These are phyloP conservation scores for Daedaleopsis nitida DNA, from an alignment of 768 basidiomycete genomes.

Conservation along the genomic window DNA sequence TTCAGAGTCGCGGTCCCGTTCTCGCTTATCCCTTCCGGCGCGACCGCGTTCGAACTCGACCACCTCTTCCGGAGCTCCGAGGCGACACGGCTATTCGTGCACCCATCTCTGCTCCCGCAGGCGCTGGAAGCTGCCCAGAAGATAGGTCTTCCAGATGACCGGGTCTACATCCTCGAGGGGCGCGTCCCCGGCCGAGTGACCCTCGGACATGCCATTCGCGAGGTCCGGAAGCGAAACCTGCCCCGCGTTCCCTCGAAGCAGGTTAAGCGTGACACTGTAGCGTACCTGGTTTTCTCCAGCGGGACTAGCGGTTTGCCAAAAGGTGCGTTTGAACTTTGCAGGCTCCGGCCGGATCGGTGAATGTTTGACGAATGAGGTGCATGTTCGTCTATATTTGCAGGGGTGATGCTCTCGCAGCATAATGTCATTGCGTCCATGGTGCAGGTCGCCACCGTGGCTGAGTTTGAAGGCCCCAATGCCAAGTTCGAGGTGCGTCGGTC, in stretches of 20 bases:
- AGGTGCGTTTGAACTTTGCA: slow-evolving; percentile 48
- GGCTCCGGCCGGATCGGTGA: neutral
- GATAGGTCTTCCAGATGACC: slow-evolving; percentile 37
- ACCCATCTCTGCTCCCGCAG: slow-evolving; percentile 43
- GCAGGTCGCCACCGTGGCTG: slow-evolving; percentile 10
- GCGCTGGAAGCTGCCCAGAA: slow-evolving; percentile 42
- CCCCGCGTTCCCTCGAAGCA: slow-evolving; percentile 45
- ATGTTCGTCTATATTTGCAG: slow-evolving; percentile 12
- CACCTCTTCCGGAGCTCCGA: slow-evolving; percentile 50
- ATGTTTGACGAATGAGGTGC: neutral
- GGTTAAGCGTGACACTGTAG: slow-evolving; percentile 55
- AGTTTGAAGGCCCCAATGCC: slow-evolving; percentile 1
- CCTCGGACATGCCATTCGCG: slow-evolving; percentile 47
- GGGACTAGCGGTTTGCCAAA: slow-evolving; percentile 79
- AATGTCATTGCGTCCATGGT: slow-evolving; percentile 23
- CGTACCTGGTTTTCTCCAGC: slow-evolving; percentile 76
- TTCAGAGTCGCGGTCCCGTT: slow-evolving; percentile 54
- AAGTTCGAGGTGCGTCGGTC: neutral
- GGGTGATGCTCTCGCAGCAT: slow-evolving; percentile 31
- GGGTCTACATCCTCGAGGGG: slow-evolving; percentile 54
- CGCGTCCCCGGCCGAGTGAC: slow-evolving; percentile 40
- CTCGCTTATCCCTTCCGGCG: slow-evolving; percentile 52
- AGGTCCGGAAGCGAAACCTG: slow-evolving; percentile 38
- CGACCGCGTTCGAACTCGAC: slow-evolving; percentile 58
- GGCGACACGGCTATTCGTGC: slow-evolving; percentile 56